Evolutionary conservation across 495 filamentous ascomycete genomes (phyloP).

Genomic region (Penicillium canariense): DNA sequence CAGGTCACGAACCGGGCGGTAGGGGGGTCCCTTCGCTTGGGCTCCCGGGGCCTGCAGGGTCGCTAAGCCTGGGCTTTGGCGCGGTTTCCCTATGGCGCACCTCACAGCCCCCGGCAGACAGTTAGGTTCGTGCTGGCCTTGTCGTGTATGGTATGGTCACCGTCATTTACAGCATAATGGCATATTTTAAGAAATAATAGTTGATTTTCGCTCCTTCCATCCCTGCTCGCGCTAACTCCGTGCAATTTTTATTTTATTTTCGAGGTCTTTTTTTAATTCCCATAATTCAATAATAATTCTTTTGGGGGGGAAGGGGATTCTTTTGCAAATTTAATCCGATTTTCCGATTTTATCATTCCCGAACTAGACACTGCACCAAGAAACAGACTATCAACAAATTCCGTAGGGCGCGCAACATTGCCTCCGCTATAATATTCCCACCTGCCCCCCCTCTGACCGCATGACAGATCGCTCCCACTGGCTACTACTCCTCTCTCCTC

Average conservation of each 20-base stretch:
- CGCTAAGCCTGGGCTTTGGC: background rate
- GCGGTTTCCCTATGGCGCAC: background rate
- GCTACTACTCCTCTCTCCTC: conserved; percentile 1
- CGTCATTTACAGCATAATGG: background rate
- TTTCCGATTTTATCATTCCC: conserved; percentile 11
- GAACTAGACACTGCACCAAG: conserved; percentile 14
- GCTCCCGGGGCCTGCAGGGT: background rate
- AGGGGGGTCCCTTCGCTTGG: too few relatives aligned
- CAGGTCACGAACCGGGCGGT: background rate
- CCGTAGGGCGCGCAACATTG: conserved; percentile 16
- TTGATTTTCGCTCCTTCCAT: conserved; percentile 12
- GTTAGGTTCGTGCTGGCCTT: background rate
- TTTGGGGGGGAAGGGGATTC: too few relatives aligned
- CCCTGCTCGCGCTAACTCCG: background rate
- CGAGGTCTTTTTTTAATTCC: too few relatives aligned
- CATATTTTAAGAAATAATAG: background rate
- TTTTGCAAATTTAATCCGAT: background rate
- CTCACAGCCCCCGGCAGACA: background rate
- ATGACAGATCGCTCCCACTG: conserved; percentile 9
- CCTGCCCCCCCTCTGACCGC: conserved; percentile 20
- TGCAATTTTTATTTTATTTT: background rate
- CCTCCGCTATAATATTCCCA: conserved; percentile 31
- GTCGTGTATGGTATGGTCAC: background rate
- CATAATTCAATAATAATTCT: too few relatives aligned
- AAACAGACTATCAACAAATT: conserved; percentile 5